Percentiles rank a stretch among this genome's conserved stretches.
These are phyloP conservation scores for Fusarium multiceps DNA, from an alignment of 2,329 filamentous ascomycete species.

Conservation along the genomic window DNA sequence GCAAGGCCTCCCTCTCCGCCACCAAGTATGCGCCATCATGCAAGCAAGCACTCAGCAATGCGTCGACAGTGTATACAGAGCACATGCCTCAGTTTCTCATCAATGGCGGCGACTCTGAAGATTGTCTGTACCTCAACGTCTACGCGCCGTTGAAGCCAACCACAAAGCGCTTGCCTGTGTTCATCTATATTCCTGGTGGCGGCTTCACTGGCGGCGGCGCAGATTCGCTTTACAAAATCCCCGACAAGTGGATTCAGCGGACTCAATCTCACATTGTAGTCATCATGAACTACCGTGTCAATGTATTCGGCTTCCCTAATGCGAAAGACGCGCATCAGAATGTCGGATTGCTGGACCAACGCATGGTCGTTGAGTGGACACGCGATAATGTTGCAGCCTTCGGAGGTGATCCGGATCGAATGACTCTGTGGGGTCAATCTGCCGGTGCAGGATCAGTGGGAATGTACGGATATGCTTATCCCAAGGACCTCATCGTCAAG, in stretches of 20 bases:
- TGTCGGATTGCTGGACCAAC: constrained; percentile 9
- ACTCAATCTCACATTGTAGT: constrained; percentile 20
- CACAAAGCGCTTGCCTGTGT: background rate
- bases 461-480: constrained; percentile 22
- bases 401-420: background rate
- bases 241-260: constrained; percentile 14
- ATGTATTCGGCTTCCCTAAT: constrained; percentile 17
- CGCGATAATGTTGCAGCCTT: constrained; percentile 3
- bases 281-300: constrained; percentile 22
- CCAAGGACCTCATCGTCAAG: constrained; percentile 9
- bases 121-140: constrained; percentile 20
- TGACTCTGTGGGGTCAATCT: constrained; percentile 18
- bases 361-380: constrained; percentile 23
- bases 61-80: constrained; percentile 8
- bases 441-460: constrained; percentile 19
- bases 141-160: constrained; percentile 5
- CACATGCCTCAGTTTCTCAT: constrained; percentile 17
- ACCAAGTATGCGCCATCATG: constrained; percentile 20
- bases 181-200: constrained; percentile 19
- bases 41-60: constrained; percentile 14
- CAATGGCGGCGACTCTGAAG: constrained; percentile 11
- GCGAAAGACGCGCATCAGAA: constrained; percentile 12
- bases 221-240: constrained; percentile 16
- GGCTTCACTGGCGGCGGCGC: constrained; percentile 10
- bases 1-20: background rate